Evolutionary conservation across 805 yeast genomes (phyloP), one percentile per base, ranked within the genome.

Genomic region (Kluyveromyces wickerhamii): DNA sequence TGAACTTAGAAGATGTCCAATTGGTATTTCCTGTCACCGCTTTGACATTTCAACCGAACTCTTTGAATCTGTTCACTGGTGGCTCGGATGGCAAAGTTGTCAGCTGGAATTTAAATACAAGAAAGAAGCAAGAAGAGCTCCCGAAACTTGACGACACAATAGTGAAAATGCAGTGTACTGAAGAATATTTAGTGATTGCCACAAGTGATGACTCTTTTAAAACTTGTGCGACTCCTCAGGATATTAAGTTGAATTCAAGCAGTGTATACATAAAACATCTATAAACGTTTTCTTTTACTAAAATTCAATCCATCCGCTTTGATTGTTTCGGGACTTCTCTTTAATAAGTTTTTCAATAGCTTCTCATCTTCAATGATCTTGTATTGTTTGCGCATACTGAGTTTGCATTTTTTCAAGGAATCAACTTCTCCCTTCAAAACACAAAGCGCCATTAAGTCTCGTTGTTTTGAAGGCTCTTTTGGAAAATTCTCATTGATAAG

Each of bases 11-110:
- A 2, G 72, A 65, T 27, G 60, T 62, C 7, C 83, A 75, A 38
- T 54, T 69, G 23, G 81, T 86, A 9, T 88, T 77, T 47, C 70
- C 95, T 0, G 85, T 89, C 19, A 84, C 86, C 53, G 63, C 85
- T 9, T 69, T 89, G 21, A 60, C 72, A 8, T 86, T 88, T 69
- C 89, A 83, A 51, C 89, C 92, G 1, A 63, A 66, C 13, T 73
- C 72, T 51, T 83, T 85, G 12, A 82, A 94, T 1, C 72, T 89
- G 49, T 74, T 77, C 39, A 88, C 96, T 2, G 94, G 94, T 2
- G 96, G 97, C 1, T 71, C 92, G 2, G 97, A 89, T 59, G 94
- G 95, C 8, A 71, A 83, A 28, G 80, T 87, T 48, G 77, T 85
- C 47, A 70, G 80, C 53, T 89, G 97, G 97, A 96, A 87, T 54